Conservation (phyloP, 495 filamentous ascomycete species). For the Beverwykella pulmonaria region DNA sequence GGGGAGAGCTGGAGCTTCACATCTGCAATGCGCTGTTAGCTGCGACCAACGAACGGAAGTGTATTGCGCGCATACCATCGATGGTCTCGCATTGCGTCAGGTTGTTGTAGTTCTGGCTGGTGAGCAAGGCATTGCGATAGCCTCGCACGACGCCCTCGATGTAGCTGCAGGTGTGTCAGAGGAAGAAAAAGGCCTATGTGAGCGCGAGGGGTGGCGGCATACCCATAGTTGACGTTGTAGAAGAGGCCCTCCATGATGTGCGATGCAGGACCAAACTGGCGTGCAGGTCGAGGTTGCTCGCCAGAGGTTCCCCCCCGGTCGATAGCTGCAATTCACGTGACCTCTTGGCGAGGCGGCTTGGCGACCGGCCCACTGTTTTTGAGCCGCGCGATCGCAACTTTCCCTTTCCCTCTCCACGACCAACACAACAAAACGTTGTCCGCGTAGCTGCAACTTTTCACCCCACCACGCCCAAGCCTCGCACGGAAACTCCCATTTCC, state of each 20-base stretch:
- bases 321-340: background rate
- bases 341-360: background rate
- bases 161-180: slow-evolving; percentile 63
- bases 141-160: slow-evolving; percentile 96
- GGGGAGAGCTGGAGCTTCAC: slow-evolving; percentile 96
- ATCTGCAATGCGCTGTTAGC: slow-evolving; percentile 58
- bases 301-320: background rate
- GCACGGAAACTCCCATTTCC: background rate
- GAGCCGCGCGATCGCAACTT: background rate
- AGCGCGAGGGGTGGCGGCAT: slow-evolving; percentile 38
- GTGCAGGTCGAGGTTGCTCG: background rate
- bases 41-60: background rate
- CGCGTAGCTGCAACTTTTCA: background rate
- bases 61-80: slow-evolving; percentile 67
- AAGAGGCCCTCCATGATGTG: slow-evolving; percentile 85
- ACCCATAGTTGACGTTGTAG: slow-evolving; percentile 96
- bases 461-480: background rate
- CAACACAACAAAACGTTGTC: background rate
- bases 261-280: background rate
- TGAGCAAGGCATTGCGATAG: slow-evolving; percentile 93
- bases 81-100: slow-evolving; percentile 98
- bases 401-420: background rate
- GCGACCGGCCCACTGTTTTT: background rate
- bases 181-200: background rate
- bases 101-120: slow-evolving; percentile 88